Base-by-base conservation (phyloP, 176 grass and related monocot genomes). In the Zizania latifolia region DNA sequence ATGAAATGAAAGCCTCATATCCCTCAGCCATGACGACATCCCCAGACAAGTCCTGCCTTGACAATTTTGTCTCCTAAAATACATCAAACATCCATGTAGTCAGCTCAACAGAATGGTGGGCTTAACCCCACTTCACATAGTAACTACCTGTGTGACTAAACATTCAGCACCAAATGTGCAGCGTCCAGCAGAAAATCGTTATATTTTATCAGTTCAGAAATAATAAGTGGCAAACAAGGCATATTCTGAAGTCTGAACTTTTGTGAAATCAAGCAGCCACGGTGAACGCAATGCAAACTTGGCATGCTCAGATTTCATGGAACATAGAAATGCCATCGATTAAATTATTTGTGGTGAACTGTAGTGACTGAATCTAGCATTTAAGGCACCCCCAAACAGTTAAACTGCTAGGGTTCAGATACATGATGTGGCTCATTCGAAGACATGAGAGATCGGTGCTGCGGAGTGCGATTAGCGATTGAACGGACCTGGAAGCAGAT, bases 1-100 rank as follows among this genome's bases (percentile, higher is more conserved):
- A 99, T 17, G 91, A 99, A 88, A 99, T 21, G 56, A 99, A 99
- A 58, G 89, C 95, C 77, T 99, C 89, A 2, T 99, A 99, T 71
- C 91, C 91, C 38, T 99, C 91, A 1, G 91, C 86, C 89, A 92
- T 88, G 56, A 79, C 88, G 60, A 94, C 56, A 71, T 99, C 91
- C 51, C 76, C 88, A 65, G 95, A 99, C 24, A 99, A 75, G 61
- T 99, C 89, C 65, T 88, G 84, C 68, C 89, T 94, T 6, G 89
- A 94, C 63, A 94, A 54, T 67, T 99, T 99, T 23, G 95, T 99
- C 82, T 99, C 95, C 95, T 98, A 30, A 41, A 84, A 27, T 55
- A 70, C 27, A 77, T 4, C 67, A 66, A 6, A 19, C 6, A 67
- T 76, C 19, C 14, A 36, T 70, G 74, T 34, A 50, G 60, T 76